Conservation (phyloP, 176 grass and related monocot species). For the Miscanthus lutarioriparius region DNA sequence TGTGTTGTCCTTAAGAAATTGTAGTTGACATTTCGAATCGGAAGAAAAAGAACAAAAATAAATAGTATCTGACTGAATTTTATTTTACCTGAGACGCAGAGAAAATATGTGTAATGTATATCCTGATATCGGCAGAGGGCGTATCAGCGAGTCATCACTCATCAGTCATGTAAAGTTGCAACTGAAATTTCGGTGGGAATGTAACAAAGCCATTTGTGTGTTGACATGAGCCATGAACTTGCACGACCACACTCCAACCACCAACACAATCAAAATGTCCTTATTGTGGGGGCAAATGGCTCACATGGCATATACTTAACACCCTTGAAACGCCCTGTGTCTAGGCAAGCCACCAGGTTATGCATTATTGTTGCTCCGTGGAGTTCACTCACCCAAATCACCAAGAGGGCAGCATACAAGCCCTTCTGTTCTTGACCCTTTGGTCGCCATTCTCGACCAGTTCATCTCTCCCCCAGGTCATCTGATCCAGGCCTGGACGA, state of each 20-base stretch:
- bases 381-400: conserved; percentile 16
- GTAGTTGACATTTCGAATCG: background rate
- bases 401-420: background rate
- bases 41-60: no score
- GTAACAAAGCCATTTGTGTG: background rate
- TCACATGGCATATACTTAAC: conserved; percentile 37
- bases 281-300: conserved; percentile 28
- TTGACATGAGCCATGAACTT: background rate
- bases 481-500: background rate
- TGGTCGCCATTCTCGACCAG: background rate
- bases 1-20: no score
- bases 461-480: conserved; percentile 16
- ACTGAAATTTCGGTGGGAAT: background rate
- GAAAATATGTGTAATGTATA: no score
- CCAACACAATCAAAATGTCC: conserved; percentile 30
- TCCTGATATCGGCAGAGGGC: no score
- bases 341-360: conserved; percentile 20
- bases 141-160: no score
- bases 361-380: conserved; percentile 18
- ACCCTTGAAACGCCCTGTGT: conserved; percentile 13
- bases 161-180: background rate
- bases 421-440: background rate
- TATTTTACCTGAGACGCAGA: background rate
- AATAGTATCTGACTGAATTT: background rate
- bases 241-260: conserved; percentile 32